Base-by-base conservation (phyloP, 2,329 filamentous ascomycete genomes). In the Aureobasidium lini region DNA sequence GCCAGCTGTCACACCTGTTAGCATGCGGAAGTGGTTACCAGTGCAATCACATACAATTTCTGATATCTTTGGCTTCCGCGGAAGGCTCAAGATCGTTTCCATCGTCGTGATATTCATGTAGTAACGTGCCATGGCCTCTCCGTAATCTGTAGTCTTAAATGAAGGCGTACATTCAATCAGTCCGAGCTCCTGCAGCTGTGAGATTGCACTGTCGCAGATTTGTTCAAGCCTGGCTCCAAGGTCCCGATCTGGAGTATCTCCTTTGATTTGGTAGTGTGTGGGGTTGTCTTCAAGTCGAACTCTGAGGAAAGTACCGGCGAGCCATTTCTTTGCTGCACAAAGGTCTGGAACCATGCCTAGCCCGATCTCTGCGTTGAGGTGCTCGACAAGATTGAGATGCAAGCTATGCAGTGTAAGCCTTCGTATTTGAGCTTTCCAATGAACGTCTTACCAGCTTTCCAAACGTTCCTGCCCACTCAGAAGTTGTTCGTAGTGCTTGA, bases 311-410 rank as follows among this genome's bases (percentile, higher is more conserved):
- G 90, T 94, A 1, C 89, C 84, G 6, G 76, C 76, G 18, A 95
- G 81, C 90, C 90, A 95, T 62, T 76, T 79, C 62, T 85, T 85
- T 10, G 90, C 90, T 0, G 85, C 83, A 1, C 78, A 69, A 0
- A 86, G 69, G 64, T 86, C 81, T 5, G 75, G 80, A 57, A 95
- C 84, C 0, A 88, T 91, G 0, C 87, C 86, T 1, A 95, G 77
- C 1, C 86, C 86, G 49, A 93, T 87, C 67, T 95, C 90, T 1
- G 90, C 90, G 67, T 95, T 95, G 64, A 95, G 72, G 66, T 95
- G 89, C 64, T 93, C 89, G 50, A 92, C 86, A 0, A 95, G 74
- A 64, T 93, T 90, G 31, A 84, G 76, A 71, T 95, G 90, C 6
- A 95, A 76, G 16, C 80, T 85, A 44, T 8, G n/a, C 5, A 11